Conservation (phyloP, 2,329 filamentous ascomycete genomes). For the Cladophialophora carrionii region DNA sequence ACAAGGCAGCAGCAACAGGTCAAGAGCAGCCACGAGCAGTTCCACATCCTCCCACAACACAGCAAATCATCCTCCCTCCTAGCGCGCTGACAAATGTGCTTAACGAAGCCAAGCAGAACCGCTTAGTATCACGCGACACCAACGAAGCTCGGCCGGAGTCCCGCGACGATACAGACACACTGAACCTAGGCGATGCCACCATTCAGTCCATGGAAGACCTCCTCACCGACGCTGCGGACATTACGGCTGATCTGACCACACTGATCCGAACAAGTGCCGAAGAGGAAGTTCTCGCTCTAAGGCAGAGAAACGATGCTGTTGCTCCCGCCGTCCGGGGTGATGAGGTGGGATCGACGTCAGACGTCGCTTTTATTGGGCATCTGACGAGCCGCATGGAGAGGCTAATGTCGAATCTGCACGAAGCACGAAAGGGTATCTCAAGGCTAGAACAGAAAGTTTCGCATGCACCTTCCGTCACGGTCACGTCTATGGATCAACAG, state of each 20-base stretch:
- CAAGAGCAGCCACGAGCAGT: conserved; percentile 19
- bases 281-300: conserved; percentile 32
- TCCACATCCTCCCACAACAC: conserved; percentile 31
- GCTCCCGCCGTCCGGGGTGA: conserved; percentile 29
- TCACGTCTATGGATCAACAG: conserved; percentile 21
- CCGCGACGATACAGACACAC: conserved; percentile 37
- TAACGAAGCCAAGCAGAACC: conserved; percentile 45
- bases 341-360: conserved; percentile 27
- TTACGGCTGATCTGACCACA: conserved; percentile 34
- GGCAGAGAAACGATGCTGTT: conserved; percentile 11
- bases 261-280: conserved; percentile 41
- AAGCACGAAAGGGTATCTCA: conserved; percentile 47
- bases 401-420: conserved; percentile 47
- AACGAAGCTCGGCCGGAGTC: conserved; percentile 15
- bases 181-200: conserved; percentile 50
- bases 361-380: conserved; percentile 43
- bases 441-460: conserved; percentile 46
- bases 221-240: conserved; percentile 39
- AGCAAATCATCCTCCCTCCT: conserved; percentile 48
- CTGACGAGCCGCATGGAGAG: conserved; percentile 48
- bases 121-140: conserved; percentile 22
- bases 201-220: conserved; percentile 51
- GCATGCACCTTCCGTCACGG: conserved; percentile 20
- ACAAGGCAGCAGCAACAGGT: neutral
- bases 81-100: conserved; percentile 50